These are phyloP conservation scores for Andrographis paniculata DNA, from an alignment of 305 asterid species.

Conservation along the genomic window DNA sequence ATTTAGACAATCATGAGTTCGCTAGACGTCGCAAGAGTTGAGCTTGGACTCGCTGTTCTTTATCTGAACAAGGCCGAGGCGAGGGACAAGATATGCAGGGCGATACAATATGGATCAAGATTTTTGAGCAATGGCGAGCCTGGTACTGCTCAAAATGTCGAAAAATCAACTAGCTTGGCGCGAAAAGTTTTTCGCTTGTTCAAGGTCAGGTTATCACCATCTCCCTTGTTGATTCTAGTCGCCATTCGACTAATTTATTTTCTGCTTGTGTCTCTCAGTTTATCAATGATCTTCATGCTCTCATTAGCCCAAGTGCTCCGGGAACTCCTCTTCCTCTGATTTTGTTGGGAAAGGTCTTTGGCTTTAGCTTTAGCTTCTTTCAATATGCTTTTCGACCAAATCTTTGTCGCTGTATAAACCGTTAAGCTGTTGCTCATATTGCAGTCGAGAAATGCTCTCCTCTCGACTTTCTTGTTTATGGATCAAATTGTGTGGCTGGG, in stretches of 20 bases:
- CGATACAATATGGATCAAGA: slow-evolving; percentile 40
- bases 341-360: slow-evolving; percentile 79
- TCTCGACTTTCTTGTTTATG: slow-evolving; percentile 89
- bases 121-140: slow-evolving; percentile 92
- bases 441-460: slow-evolving; percentile 90
- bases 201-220: slow-evolving; percentile 56
- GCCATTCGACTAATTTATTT: slow-evolving; percentile 21
- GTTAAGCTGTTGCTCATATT: too few species aligned
- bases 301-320: slow-evolving; percentile 70
- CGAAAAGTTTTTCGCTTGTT: slow-evolving; percentile 91
- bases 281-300: slow-evolving; percentile 77
- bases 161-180: slow-evolving; percentile 88
- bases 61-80: slow-evolving; percentile 7
- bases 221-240: too few species aligned
- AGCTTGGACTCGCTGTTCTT: slow-evolving; percentile 3
- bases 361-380: neutral
- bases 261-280: slow-evolving; percentile 42
- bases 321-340: slow-evolving; percentile 85
- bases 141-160: slow-evolving; percentile 90
- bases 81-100: slow-evolving; percentile 4
- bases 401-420: slow-evolving; percentile 7
- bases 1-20: slow-evolving; percentile 49
- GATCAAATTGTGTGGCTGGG: slow-evolving; percentile 97
- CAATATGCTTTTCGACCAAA: slow-evolving; percentile 2
- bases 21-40: slow-evolving; percentile 74